These are phyloP conservation scores for Dacryopinax primogenitus DNA, from an alignment of 768 basidiomycete genomes.

Conservation along the genomic window DNA sequence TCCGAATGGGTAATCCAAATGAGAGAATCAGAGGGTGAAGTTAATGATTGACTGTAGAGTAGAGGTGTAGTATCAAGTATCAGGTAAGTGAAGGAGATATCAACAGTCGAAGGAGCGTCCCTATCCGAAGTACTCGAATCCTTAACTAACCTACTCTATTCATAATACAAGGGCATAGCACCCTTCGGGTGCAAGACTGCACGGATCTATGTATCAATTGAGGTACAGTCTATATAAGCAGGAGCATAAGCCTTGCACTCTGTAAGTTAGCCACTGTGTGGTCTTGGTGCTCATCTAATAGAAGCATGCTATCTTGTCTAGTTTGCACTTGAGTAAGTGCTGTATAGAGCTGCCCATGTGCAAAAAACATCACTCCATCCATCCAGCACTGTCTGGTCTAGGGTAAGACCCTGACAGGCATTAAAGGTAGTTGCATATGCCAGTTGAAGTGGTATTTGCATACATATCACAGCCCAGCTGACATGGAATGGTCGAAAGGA, in stretches of 20 bases:
- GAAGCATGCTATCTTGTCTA: neutral
- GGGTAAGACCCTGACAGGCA: slow-evolving; percentile 14
- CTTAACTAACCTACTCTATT: too few relatives aligned
- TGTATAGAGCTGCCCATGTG: too few relatives aligned
- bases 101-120: too few relatives aligned
- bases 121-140: too few relatives aligned
- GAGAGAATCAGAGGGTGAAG: too few relatives aligned
- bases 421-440: slow-evolving; percentile 14
- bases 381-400: slow-evolving; percentile 11
- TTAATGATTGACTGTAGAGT: too few relatives aligned
- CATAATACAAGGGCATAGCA: too few relatives aligned
- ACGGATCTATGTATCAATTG: too few relatives aligned
- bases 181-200: too few relatives aligned
- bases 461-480: slow-evolving; percentile 7
- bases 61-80: too few relatives aligned
- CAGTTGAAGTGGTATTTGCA: slow-evolving; percentile 10
- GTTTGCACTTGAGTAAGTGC: neutral
- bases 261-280: neutral
- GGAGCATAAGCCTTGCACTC: neutral
- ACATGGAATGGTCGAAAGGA: neutral
- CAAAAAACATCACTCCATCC: neutral
- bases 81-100: too few relatives aligned
- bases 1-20: too few relatives aligned
- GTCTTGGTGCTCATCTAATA: neutral
- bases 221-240: neutral